Base-by-base conservation (phyloP, 2,329 filamentous ascomycete species). In the Colletotrichum theobromicola region DNA sequence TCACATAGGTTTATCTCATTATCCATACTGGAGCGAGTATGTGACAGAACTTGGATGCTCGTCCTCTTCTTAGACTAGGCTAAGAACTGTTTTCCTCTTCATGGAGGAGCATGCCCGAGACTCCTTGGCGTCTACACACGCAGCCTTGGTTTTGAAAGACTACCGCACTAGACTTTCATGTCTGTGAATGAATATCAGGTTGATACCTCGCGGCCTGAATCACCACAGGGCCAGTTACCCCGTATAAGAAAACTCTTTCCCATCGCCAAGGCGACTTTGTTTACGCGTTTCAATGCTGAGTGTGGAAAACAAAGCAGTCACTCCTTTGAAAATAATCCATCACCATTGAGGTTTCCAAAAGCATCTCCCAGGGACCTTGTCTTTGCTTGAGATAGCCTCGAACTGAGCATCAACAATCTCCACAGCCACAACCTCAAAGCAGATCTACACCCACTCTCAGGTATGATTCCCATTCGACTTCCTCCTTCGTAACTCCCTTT, bases 181-280 rank as follows among this genome's bases (percentile, higher is more conserved):
- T 13, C 5, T 58, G 58, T 76, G 77, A 46, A 85, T 91, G 75
- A 83, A 86, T 30, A 93, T 91, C 91, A 87, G 91, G 82, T 92
- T 89, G 7, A 61, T 5, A 61, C 58, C 58, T 61, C 32, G 5
- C 58, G 7, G 58, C 32, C 58, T 61, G 58, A 61, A 61, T 61
- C 58, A 61, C 32, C 28, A 16, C 32, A 15, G 24, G 35, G 30
- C 5, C 26, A 13, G n/a, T 9, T n/a, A 6, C 21, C 10, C 26
- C 5, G 4, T 37, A 32, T 21, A 21, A 37, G 10, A 34, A 7
- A 34, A 2, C 32, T 18, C 32, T 37, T 12, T 21, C 32, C 58
- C n/a, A 30, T 30, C n/a, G 32, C 30, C 2, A 30, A n/a, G 10
- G 13, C 5, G 28, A 37, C 18, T 30, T 34, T 61, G 13, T 21